Base-by-base conservation (phyloP, 2,329 filamentous ascomycete species). In the Alternaria burnsii region DNA sequence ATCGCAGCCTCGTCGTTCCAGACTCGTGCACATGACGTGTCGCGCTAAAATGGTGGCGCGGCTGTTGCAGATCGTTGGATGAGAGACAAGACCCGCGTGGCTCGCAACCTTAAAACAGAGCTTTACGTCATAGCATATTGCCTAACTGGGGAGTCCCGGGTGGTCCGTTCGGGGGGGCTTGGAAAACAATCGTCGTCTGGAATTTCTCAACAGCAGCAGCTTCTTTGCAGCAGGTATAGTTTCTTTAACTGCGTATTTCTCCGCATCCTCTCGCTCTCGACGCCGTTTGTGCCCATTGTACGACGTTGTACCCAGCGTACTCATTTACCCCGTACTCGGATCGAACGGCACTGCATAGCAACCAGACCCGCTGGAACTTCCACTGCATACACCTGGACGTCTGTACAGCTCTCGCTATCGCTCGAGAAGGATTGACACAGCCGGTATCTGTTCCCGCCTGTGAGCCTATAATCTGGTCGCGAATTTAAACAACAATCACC, bases 61-160 rank as follows among this genome's bases (percentile, higher is more conserved):
- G 46, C 59, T 62, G 38, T 20, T 38, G 62, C 51, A 48, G 53
- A 65, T 69, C 58, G 59, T 63, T 67, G 68, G 63, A 53, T 57
- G 46, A n/a, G 38, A 36, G 18, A 24, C 40, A 34, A 59, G 42
- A 55, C 50, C 50, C 41, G 50, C 53, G 48, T 62, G 55, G 62
- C 59, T 63, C 16, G 54, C 57, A 66, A 61, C 54, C 59, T 64
- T 36, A 56, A 59, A 67, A 61, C 54, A 56, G 58, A 48, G 18
- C 26, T 63, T 66, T 68, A 71, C 69, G 70, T 73, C 71, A 69
- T 62, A 12, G 38, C 44, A 36, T 12, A 28, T 43, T 42, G 36
- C 52, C 40, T 36, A 38, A 42, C 44, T 54, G 47, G 56, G 52
- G 41, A 56, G 53, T 48, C 53, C 30, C 58, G 24, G 40, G 61